Evolutionary conservation across 768 basidiomycete species (phyloP).

Genomic region (Serendipita vermifera): DNA sequence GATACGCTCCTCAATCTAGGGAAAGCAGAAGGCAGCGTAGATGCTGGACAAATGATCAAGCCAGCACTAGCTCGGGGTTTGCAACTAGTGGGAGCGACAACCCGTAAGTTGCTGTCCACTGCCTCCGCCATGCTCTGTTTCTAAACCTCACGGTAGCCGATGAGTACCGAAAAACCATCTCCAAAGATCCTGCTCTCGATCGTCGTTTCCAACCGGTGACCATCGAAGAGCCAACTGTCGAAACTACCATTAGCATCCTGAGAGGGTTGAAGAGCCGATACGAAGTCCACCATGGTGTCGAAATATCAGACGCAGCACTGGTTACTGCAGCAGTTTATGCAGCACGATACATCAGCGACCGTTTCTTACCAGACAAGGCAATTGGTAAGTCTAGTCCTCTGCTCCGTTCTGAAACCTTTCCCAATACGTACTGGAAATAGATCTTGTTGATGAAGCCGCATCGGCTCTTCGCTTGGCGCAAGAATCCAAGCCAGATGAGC

Average conservation of each 20-base stretch:
- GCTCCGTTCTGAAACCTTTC: background rate
- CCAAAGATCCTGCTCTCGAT: conserved; percentile 83
- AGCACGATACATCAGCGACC: conserved; percentile 74
- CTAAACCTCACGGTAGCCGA: conserved; percentile 37
- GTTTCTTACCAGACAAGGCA: conserved; percentile 83
- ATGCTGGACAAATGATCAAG: conserved; percentile 89
- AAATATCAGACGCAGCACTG: conserved; percentile 76
- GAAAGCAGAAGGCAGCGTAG: conserved; percentile 83
- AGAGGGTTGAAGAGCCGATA: conserved; percentile 27
- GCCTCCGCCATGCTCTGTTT: background rate
- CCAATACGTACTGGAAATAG: too few relatives aligned
- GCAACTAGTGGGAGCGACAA: conserved; percentile 83
- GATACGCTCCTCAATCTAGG: conserved; percentile 78
- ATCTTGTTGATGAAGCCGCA: conserved; percentile 88
- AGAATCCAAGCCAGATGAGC: conserved; percentile 73
- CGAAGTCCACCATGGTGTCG: conserved; percentile 88
- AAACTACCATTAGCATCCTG: conserved; percentile 43
- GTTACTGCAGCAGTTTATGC: conserved; percentile 83
- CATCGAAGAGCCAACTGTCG: conserved; percentile 80
- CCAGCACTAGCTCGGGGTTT: conserved; percentile 78
- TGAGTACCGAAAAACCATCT: conserved; percentile 83
- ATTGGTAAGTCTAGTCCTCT: conserved; percentile 26
- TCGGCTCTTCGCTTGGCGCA: conserved; percentile 77
- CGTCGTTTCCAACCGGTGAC: conserved; percentile 81
- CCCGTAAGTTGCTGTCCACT: conserved; percentile 37